phyloP scores from a whole-genome alignment of 495 filamentous ascomycete species.

The Podospora pseudoanserina region DNA sequence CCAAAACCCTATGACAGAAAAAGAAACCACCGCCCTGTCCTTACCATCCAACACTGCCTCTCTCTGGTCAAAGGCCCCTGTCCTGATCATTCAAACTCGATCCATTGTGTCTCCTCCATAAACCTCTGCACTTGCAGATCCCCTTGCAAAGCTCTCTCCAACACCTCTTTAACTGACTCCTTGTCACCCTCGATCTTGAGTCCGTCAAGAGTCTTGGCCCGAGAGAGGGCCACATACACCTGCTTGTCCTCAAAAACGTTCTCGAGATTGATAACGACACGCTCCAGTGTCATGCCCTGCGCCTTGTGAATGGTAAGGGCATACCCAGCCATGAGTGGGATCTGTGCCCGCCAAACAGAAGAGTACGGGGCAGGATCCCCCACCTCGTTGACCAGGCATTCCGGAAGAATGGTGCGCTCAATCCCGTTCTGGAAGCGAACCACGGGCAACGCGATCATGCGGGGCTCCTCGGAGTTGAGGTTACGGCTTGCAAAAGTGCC shows the following conservation, averaged over 20 bases:
- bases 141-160: not conserved
- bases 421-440: conserved; percentile 61
- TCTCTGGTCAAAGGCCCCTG: not conserved
- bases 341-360: conserved; percentile 71
- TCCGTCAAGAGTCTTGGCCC: conserved; percentile 77
- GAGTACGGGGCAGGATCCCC: conserved; percentile 48
- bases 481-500: conserved; percentile 28
- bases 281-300: conserved; percentile 87
- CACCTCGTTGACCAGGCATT: conserved; percentile 46
- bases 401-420: conserved; percentile 41
- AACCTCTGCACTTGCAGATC: not conserved
- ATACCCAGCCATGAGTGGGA: conserved; percentile 89
- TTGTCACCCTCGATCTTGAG: conserved; percentile 45
- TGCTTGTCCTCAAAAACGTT: conserved; percentile 88
- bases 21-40: too few species aligned
- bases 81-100: not conserved
- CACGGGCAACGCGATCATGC: conserved; percentile 49
- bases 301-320: conserved; percentile 93
- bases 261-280: conserved; percentile 84
- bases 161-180: too few species aligned
- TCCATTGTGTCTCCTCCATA: not conserved
- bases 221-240: conserved; percentile 71
- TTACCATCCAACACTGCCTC: not conserved
- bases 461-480: not conserved
- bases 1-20: too few species aligned